These are phyloP conservation scores for Suhomyces maxii DNA, from an alignment of 1,139 yeast species.

Conservation along the genomic window DNA sequence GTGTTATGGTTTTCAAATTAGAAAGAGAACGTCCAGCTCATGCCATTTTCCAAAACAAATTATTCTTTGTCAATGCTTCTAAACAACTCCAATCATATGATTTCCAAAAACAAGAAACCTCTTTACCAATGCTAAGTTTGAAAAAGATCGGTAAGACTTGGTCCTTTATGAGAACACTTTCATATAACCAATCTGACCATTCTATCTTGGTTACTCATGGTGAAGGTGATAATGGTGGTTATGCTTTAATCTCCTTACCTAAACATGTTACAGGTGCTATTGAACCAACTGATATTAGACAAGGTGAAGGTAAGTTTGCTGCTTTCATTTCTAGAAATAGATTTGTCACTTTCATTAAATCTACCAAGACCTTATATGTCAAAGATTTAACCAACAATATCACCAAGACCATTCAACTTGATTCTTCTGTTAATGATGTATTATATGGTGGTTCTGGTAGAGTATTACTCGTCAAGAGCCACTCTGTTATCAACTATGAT, in stretches of 20 bases:
- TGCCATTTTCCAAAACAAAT: slow-evolving; percentile 64
- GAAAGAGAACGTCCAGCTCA: slow-evolving; percentile 97
- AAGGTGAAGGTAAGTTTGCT: slow-evolving; percentile 85
- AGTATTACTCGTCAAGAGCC: slow-evolving; percentile 70
- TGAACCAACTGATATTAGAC: slow-evolving; percentile 77
- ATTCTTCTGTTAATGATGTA: slow-evolving; percentile 70
- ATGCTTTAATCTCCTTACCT: slow-evolving; percentile 77
- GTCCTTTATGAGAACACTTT: slow-evolving; percentile 80
- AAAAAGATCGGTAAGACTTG: slow-evolving; percentile 84
- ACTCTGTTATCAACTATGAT: slow-evolving; percentile 78
- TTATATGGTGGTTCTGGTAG: slow-evolving; percentile 81
- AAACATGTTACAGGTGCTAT: slow-evolving; percentile 89
- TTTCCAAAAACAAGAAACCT: slow-evolving; percentile 57
- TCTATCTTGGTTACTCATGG: slow-evolving; percentile 83
- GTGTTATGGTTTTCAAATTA: slow-evolving; percentile 96
- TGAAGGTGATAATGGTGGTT: slow-evolving; percentile 59
- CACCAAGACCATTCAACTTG: slow-evolving; percentile 80
- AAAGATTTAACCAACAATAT: slow-evolving; percentile 79
- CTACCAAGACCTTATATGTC: slow-evolving; percentile 68
- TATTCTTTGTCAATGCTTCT: slow-evolving; percentile 78
- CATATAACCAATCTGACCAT: slow-evolving; percentile 91
- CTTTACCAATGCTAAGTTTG: slow-evolving; percentile 78
- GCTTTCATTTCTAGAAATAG: slow-evolving; percentile 91
- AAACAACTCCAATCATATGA: slow-evolving; percentile 84
- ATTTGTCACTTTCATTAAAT: slow-evolving; percentile 75